Base-by-base conservation (phyloP, 139 green algal genomes). In the Picochlorum sp. region DNA sequence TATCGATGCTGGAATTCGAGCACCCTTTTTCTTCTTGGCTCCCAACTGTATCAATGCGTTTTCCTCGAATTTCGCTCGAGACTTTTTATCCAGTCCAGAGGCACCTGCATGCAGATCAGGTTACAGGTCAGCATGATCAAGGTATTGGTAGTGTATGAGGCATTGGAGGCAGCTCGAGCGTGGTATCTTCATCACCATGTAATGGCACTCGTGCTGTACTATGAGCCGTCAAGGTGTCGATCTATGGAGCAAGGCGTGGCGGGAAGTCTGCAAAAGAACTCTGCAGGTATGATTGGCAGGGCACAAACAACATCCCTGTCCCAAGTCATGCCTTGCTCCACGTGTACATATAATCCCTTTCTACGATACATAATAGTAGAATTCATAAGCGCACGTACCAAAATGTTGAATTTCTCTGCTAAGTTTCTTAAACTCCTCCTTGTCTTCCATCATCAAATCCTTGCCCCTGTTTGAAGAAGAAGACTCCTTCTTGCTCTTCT, bases 81-180 rank as follows among this genome's bases (percentile, higher is more conserved):
- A 47, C 61, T 81, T 80, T 72, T 85, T 89, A 62, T 89, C 83
- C 21, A 88, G 68, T 0, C 60, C 68, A 34, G 68, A 46, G 2
- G 74, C 72, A 56, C 80, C 82, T 85, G 74, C n/a, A 52, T 32
- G 38, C 18, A 58, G 14, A 59, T 10, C 11, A 26, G 18, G 7
- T 6, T n/a, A 61, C n/a, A 20, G 14, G 24, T 20, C 14, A 58
- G 18, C 24, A 66, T 9, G 24, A 26, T 26, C 24, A 26, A 0
- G 24, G 24, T 30, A 30, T 30, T 30, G 26, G 26, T 30, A 30
- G 51, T 78, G 65, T 69, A 26, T 32, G 26, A 63, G 65, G 65
- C 28, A 78, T 70, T 74, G 71, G 71, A 78, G 71, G 71, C 65
- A 62, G 60, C 71, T 41, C 24, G 45, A 61, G 41, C 9, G n/a